A percentile compares a stretch with the other conserved stretches of the same genome.
Conservation (phyloP, 805 yeast genomes). For the Metschnikowia kunwiensis region DNA sequence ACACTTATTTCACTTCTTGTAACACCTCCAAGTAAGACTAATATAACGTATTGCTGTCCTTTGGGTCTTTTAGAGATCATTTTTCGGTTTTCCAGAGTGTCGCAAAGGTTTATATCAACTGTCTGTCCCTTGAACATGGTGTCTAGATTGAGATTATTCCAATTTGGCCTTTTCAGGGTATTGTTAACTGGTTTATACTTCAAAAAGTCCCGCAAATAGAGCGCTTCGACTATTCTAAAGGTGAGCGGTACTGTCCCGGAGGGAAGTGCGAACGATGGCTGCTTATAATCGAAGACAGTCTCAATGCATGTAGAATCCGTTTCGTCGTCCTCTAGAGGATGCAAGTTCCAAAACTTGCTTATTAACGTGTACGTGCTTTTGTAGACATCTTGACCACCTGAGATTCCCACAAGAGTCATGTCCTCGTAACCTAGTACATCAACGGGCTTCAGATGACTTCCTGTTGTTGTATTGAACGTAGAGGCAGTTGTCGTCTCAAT, state of each 20-base stretch:
- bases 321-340: constrained; percentile 39
- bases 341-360: constrained; percentile 45
- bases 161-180: constrained; percentile 36
- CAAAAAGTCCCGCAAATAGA: constrained; percentile 56
- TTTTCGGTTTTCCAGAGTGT: constrained; percentile 23
- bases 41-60: constrained; percentile 33
- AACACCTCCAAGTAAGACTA: constrained; percentile 77
- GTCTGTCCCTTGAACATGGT: constrained; percentile 42
- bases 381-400: constrained; percentile 27
- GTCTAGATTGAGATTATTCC: constrained; percentile 43
- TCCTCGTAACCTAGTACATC: constrained; percentile 19
- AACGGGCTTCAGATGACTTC: constrained; percentile 1
- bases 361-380: constrained; percentile 37
- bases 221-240: constrained; percentile 64
- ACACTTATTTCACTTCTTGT: constrained; percentile 82
- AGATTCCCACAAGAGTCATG: constrained; percentile 25
- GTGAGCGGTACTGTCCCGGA: constrained; percentile 75
- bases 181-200: constrained; percentile 39
- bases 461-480: constrained; percentile 5
- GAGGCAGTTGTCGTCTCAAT: constrained; percentile 16
- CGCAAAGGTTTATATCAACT: constrained; percentile 35
- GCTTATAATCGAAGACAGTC: constrained; percentile 35
- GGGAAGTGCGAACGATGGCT: constrained; percentile 65
- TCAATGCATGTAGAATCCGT: constrained; percentile 9
- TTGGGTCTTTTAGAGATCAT: background rate